Conservation (phyloP, 371 early-diverging fungal species). For the Apophysomyces elegans region DNA sequence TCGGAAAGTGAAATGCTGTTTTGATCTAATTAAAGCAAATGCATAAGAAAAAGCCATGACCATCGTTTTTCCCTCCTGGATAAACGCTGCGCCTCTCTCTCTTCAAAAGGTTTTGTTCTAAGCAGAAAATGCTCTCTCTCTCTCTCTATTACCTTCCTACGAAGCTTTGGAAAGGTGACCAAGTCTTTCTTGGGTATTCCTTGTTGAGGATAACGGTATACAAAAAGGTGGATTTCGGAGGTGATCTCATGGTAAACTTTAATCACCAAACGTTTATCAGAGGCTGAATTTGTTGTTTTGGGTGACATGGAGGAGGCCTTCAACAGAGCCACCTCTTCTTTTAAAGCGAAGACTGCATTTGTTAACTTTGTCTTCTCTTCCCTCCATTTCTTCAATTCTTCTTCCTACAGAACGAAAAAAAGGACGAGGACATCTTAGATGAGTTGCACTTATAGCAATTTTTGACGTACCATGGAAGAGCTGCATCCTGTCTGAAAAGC, state of each 20-base stretch:
- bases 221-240: background rate
- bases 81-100: background rate
- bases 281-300: background rate
- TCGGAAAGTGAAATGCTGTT: background rate
- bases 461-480: no score
- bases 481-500: no score
- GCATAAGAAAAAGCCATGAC: background rate
- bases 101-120: no score
- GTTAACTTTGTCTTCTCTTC: background rate
- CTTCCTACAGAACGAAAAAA: background rate
- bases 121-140: background rate
- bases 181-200: background rate
- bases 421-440: no score
- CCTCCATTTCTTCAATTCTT: background rate
- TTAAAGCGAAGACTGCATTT: background rate
- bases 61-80: background rate
- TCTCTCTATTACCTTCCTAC: slow-evolving; percentile 1
- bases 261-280: background rate
- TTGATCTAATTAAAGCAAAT: background rate
- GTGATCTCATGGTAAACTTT: background rate
- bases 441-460: no score
- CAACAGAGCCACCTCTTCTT: background rate
- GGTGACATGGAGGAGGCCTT: background rate
- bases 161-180: background rate
- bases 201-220: background rate